Base-by-base conservation (phyloP, 1,139 yeast species). In the Saccharomyces hybrid region DNA sequence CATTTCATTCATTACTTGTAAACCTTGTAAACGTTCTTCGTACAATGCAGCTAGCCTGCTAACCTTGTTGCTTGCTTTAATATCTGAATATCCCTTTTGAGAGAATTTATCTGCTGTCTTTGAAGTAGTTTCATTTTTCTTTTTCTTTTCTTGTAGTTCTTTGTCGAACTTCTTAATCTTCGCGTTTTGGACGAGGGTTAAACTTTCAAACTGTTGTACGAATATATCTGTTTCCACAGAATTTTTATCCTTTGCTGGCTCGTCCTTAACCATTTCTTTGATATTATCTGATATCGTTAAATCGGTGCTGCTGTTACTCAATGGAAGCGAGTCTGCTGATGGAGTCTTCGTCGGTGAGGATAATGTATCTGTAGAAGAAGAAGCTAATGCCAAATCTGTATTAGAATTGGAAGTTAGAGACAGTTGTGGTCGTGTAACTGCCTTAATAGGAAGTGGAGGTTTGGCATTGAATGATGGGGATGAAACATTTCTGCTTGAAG, bases 1-100 rank as follows among this genome's bases (percentile, higher is more conserved):
- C 48, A 69, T 59, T 32, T 66, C 68, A 53, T 73, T 71, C 57
- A 81, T 70, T 31, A 80, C 71, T 58, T 78, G 78, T 52, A 80
- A 67, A 3, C 83, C 84, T 61, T 77, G 76, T 16, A 78, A 67
- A 59, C 85, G 71, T 62, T 81, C 84, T 62, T 81, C 85, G 60
- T 77, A 81, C 52, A 81, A 65, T 54, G 73, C 76, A 6, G 85
- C 82, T 56, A 81, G 71, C 62, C 78, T 79, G 23, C 81, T 76
- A 2, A 81, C 85, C 66, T 78, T 81, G 47, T 79, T 70, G 5
- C 81, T 82, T 1, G 64, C 59, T 42, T 81, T 65, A 11, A 80
- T 76, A 5, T 78, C 82, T 1, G 83, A 80, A 52, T 67, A 68
- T 51, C 75, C 74, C 54, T 73, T 76, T 9, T 53, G 53, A 6